Percentiles rank a stretch among this genome's conserved stretches.
These are phyloP conservation scores for Pythium biforme DNA, from an alignment of 352 stramenopile genomes.

Conservation along the genomic window DNA sequence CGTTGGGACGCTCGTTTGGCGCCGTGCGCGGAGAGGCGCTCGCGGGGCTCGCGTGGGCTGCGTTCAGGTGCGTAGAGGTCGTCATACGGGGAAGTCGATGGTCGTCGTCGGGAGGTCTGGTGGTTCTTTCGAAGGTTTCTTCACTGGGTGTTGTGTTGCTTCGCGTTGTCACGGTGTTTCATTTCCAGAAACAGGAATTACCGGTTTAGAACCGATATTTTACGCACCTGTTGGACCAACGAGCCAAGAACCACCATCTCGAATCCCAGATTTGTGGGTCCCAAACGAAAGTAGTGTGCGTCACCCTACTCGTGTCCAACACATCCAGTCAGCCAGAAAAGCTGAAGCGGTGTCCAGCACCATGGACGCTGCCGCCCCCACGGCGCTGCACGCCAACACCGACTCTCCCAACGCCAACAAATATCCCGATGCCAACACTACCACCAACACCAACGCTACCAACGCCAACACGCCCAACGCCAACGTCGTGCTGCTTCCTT, in stretches of 20 bases:
- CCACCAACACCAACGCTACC: too few relatives aligned
- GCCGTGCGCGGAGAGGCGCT: background rate
- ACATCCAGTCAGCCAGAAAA: too few relatives aligned
- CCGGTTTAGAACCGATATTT: background rate
- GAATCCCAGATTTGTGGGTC: too few relatives aligned
- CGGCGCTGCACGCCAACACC: background rate
- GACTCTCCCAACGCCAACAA: too few relatives aligned
- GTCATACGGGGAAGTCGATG: constrained; percentile 4
- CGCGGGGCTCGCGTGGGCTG: background rate
- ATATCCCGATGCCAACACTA: too few relatives aligned
- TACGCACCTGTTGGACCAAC: too few relatives aligned
- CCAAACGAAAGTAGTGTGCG: too few relatives aligned
- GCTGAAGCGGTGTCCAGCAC: too few relatives aligned
- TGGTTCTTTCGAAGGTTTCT: background rate
- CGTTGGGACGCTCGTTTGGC: background rate
- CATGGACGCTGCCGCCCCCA: background rate
- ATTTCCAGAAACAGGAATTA: background rate
- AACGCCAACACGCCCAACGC: too few relatives aligned
- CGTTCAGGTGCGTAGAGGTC: constrained; percentile 5
- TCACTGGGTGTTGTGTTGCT: background rate
- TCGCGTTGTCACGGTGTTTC: constrained; percentile 8
- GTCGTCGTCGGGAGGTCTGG: constrained; percentile 4
- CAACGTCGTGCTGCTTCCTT: too few relatives aligned
- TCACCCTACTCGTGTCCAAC: too few relatives aligned
- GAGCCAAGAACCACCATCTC: too few relatives aligned